Base-by-base conservation (phyloP, 768 basidiomycete species). In the Mycena alexandri region DNA sequence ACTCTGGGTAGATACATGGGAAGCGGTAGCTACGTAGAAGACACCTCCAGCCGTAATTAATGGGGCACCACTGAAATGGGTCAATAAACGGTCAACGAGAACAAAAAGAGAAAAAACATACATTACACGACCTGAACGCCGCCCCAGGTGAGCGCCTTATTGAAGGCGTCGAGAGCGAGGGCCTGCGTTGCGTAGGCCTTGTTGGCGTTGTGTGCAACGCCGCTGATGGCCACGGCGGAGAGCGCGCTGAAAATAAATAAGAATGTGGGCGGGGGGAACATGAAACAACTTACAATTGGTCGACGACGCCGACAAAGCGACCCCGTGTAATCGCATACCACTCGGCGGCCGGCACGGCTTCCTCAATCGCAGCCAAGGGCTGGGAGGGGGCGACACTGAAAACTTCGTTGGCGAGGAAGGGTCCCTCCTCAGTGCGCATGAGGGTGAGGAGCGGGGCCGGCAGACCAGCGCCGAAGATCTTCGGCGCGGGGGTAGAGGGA, bases 81-180 rank as follows among this genome's bases (percentile, higher is more conserved):
- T n/a, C n/a, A n/a, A n/a, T n/a, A n/a, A n/a, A n/a, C n/a, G n/a
- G n/a, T n/a, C n/a, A n/a, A n/a, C n/a, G n/a, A n/a, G n/a, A n/a
- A n/a, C n/a, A n/a, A n/a, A 34, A 22, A 38, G n/a, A 38, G 34
- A 5, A 36, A 36, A 12, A 36, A 36, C 5, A 5, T 36, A 12
- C 5, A 5, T 60, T 19, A 60, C 2, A 25, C 58, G 11, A 60
- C 58, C 21, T 60, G 58, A 3, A 60, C 58, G 12, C 58, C 47
- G 11, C 58, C 58, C 58, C 58, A 60, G 34, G 58, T 60, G 11
- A 60, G 33, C 1, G 58, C 58, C n/a, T 60, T 25, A 17, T 60
- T 60, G 58, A 61, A 61, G 13, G 59, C 59, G 17, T 11, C 6
- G 38, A 61, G 47, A 14, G 59, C 48, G 6, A 50, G 17, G 24